Conservation (phyloP, 352 stramenopile species). For the Pythium diclinum region DNA sequence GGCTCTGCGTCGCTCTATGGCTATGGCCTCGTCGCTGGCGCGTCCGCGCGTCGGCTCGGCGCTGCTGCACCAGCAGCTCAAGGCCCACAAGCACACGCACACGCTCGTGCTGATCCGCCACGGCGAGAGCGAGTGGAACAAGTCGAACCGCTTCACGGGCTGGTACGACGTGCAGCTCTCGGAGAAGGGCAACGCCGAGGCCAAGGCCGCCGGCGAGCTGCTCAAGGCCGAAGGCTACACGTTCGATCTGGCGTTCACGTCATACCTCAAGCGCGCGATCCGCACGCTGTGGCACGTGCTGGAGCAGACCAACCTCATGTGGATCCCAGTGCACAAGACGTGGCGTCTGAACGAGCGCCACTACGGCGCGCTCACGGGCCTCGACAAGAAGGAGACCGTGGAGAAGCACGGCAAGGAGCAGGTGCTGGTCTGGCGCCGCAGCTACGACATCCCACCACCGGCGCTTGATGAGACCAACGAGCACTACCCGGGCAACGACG, state of each 20-base stretch:
- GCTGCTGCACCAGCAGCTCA: slow-evolving; percentile 46
- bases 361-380: slow-evolving; percentile 97
- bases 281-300: slow-evolving; percentile 96
- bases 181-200: slow-evolving; percentile 87
- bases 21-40: slow-evolving; percentile 18
- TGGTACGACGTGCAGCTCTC: slow-evolving; percentile 97
- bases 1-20: slow-evolving; percentile 51
- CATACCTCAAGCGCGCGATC: slow-evolving; percentile 96
- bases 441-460: slow-evolving; percentile 96
- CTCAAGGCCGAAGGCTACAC: slow-evolving; percentile 91
- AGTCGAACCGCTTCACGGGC: slow-evolving; percentile 98
- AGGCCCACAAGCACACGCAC: slow-evolving; percentile 48
- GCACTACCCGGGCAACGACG: slow-evolving; percentile 91
- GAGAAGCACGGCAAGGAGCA: slow-evolving; percentile 98
- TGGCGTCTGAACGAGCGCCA: slow-evolving; percentile 98
- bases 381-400: slow-evolving; percentile 99
- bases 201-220: slow-evolving; percentile 92
- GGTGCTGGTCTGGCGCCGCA: slow-evolving; percentile 96
- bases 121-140: slow-evolving; percentile 97
- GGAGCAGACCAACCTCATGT: slow-evolving; percentile 97
- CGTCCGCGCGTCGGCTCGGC: slow-evolving; percentile 33
- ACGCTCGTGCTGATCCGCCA: slow-evolving; percentile 91
- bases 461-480: slow-evolving; percentile 81
- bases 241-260: slow-evolving; percentile 96
- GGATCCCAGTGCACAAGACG: slow-evolving; percentile 93